phyloP scores from a whole-genome alignment of 805 yeast species.

The Cyberlindnera nakhonratchasimensis region DNA sequence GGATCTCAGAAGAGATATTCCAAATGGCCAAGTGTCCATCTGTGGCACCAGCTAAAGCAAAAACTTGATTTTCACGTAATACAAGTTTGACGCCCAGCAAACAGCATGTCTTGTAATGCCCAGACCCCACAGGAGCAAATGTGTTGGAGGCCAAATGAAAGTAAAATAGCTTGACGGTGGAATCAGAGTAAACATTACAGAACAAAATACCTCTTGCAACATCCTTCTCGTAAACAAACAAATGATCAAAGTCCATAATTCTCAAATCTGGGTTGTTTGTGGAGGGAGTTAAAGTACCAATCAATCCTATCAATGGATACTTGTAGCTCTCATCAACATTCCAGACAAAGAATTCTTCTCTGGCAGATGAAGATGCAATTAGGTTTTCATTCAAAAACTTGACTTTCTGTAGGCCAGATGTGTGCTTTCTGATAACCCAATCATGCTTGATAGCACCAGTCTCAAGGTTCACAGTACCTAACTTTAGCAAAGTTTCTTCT shows the following conservation, averaged over 20 bases:
- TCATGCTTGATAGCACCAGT: constrained; percentile 43
- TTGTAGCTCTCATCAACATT: constrained; percentile 39
- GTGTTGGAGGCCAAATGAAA: constrained; percentile 36
- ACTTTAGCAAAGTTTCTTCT: constrained; percentile 77
- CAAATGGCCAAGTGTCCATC: constrained; percentile 77
- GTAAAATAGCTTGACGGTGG: constrained; percentile 64
- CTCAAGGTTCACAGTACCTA: constrained; percentile 38
- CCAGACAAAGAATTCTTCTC: constrained; percentile 90
- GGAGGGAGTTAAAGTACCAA: constrained; percentile 53
- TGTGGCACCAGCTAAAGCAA: constrained; percentile 63
- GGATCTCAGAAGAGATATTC: constrained; percentile 39
- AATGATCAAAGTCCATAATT: constrained; percentile 76
- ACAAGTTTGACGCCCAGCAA: constrained; percentile 58
- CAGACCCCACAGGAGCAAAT: constrained; percentile 45
- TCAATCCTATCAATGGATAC: constrained; percentile 45
- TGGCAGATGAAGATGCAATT: constrained; percentile 64
- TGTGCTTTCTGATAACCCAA: constrained; percentile 75
- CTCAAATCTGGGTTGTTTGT: constrained; percentile 74
- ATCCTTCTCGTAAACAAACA: constrained; percentile 33
- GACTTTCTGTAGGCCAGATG: constrained; percentile 81
- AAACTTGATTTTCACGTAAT: constrained; percentile 26
- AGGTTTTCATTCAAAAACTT: constrained; percentile 51
- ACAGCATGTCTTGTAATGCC: constrained; percentile 71
- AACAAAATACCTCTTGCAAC: constrained; percentile 45
- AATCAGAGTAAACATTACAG: constrained; percentile 81